Evolutionary conservation across 305 asterid species (phyloP).

Genomic region (Salvia sclarea): DNA sequence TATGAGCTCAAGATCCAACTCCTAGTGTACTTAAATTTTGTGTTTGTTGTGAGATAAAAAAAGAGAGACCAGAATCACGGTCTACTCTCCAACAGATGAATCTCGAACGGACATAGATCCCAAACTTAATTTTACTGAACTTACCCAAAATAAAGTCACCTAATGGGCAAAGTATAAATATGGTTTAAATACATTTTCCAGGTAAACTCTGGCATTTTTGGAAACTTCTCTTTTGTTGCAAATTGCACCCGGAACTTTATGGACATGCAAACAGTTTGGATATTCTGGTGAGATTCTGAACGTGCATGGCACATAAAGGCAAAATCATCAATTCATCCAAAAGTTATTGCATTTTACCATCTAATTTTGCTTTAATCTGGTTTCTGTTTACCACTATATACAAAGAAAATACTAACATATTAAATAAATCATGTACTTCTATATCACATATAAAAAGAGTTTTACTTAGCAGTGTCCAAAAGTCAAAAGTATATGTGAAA

Average conservation of each 20-base stretch:
- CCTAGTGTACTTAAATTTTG: not conserved
- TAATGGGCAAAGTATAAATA: not conserved
- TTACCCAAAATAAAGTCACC: not conserved
- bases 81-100: not conserved
- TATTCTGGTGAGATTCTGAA: not conserved
- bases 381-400: not conserved
- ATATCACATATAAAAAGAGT: not conserved
- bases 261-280: too few species aligned
- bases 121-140: not conserved
- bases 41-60: not conserved
- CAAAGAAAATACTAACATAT: not conserved
- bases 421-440: not conserved
- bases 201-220: not conserved
- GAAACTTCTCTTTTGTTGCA: not conserved
- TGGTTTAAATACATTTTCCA: not conserved
- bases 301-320: not conserved
- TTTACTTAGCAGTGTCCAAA: not conserved
- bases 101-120: not conserved
- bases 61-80: constrained; percentile 21
- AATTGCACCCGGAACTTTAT: not conserved
- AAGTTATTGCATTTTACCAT: not conserved
- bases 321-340: not conserved
- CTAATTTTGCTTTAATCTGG: not conserved
- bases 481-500: not conserved
- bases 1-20: not conserved